These are phyloP conservation scores for Coleophoma eucalyptorum DNA, from an alignment of 2,329 filamentous ascomycete species.

Conservation along the genomic window DNA sequence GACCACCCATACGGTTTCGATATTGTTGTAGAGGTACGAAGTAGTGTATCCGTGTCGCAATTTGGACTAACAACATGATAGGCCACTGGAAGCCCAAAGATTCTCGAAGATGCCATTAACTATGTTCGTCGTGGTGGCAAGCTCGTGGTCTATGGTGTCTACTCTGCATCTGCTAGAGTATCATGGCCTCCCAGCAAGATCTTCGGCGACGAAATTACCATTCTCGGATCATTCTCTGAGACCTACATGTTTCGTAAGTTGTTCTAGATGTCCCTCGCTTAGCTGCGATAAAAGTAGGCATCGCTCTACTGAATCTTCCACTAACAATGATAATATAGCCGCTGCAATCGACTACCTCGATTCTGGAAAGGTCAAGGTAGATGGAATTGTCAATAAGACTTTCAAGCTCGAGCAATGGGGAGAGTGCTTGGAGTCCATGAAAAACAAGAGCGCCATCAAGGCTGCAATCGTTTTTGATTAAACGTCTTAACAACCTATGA, in stretches of 20 bases:
- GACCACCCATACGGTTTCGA: constrained; percentile 72
- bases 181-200: constrained; percentile 70
- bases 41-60: background rate
- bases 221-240: constrained; percentile 70
- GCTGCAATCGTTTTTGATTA: constrained; percentile 66
- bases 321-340: constrained; percentile 26
- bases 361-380: constrained; percentile 56
- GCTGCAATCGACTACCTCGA: constrained; percentile 53
- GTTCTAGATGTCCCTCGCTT: constrained; percentile 13
- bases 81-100: constrained; percentile 65
- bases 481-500: background rate
- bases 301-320: background rate
- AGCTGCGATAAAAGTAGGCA: background rate
- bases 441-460: constrained; percentile 71
- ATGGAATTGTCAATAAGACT: constrained; percentile 69
- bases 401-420: constrained; percentile 72
- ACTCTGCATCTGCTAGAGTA: constrained; percentile 57
- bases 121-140: constrained; percentile 70
- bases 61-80: constrained; percentile 37
- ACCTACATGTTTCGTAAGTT: constrained; percentile 64
- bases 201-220: constrained; percentile 64
- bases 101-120: constrained; percentile 68
- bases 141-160: constrained; percentile 68
- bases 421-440: constrained; percentile 67
- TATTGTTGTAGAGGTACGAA: constrained; percentile 32